Conservation (phyloP, 805 yeast genomes). For the Nematodospora valgi region DNA sequence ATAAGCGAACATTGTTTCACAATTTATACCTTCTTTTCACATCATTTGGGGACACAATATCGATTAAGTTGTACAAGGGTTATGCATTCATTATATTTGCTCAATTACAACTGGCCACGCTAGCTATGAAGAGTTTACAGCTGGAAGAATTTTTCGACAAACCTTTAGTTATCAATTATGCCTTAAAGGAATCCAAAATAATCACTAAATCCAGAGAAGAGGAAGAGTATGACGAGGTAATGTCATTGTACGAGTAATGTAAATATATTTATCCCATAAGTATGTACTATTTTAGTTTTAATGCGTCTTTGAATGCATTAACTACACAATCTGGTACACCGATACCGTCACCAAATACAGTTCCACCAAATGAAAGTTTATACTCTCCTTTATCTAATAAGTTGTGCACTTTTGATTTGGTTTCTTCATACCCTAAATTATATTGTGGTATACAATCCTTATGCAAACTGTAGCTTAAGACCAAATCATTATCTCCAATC, state of each 20-base stretch:
- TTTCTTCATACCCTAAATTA: conserved; percentile 60
- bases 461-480: conserved; percentile 32
- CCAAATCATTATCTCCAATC: conserved; percentile 20
- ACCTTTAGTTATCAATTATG: conserved; percentile 40
- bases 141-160: conserved; percentile 52
- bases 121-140: conserved; percentile 48
- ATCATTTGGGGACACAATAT: conserved; percentile 63
- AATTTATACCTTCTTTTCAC: conserved; percentile 57
- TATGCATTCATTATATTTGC: conserved; percentile 64
- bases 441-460: conserved; percentile 74
- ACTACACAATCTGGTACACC: conserved; percentile 88
- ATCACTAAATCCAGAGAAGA: conserved; percentile 9
- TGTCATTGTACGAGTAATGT: conserved; percentile 7
- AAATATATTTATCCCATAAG: not conserved
- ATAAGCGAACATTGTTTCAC: conserved; percentile 41
- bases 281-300: conserved; percentile 9
- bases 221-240: conserved; percentile 5
- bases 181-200: conserved; percentile 24
- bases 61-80: conserved; percentile 48
- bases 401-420: conserved; percentile 27
- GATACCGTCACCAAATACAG: conserved; percentile 70
- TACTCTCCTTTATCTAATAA: conserved; percentile 22
- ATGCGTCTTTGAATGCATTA: conserved; percentile 59
- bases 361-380: conserved; percentile 66
- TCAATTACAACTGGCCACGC: conserved; percentile 45